These are phyloP conservation scores for Podaxis pistillaris DNA, from an alignment of 768 basidiomycete species.

Conservation along the genomic window DNA sequence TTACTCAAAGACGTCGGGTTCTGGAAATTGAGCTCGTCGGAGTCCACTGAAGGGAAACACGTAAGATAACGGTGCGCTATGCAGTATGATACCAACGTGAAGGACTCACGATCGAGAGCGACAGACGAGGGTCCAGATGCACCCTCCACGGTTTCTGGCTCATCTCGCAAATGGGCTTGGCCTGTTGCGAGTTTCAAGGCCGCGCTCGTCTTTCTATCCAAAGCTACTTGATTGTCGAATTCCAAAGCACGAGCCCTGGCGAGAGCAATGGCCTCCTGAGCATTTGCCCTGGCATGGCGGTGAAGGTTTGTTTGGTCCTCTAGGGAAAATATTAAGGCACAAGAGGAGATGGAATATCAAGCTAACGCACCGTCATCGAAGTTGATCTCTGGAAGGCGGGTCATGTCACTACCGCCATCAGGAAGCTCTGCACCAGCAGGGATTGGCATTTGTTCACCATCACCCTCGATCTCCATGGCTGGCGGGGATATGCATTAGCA, in stretches of 20 bases:
- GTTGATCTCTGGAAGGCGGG: slow-evolving; percentile 69
- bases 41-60: slow-evolving; percentile 61
- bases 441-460: slow-evolving; percentile 34
- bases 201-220: slow-evolving; percentile 80
- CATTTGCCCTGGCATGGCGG: slow-evolving; percentile 82
- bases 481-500: slow-evolving; percentile 16
- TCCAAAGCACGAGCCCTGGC: slow-evolving; percentile 78
- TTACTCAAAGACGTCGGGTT: slow-evolving; percentile 92
- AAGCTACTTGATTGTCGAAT: slow-evolving; percentile 82
- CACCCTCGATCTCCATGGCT: slow-evolving; percentile 80
- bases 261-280: slow-evolving; percentile 81
- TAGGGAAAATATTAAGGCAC: slow-evolving; percentile 27
- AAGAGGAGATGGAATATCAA: slow-evolving; percentile 5
- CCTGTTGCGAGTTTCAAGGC: slow-evolving; percentile 67
- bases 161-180: slow-evolving; percentile 43
- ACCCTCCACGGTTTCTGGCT: slow-evolving; percentile 36
- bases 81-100: background rate
- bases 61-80: slow-evolving; percentile 9
- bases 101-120: slow-evolving; percentile 61
- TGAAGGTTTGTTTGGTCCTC: slow-evolving; percentile 88
- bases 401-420: slow-evolving; percentile 50
- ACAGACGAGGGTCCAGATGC: slow-evolving; percentile 41
- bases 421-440: slow-evolving; percentile 57
- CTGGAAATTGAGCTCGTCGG: slow-evolving; percentile 98
- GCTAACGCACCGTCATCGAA: slow-evolving; percentile 80